A percentile compares a stretch with the other conserved stretches of the same genome.
These are phyloP conservation scores for Globisporangium yorkense DNA, from an alignment of 352 stramenopile species.

Conservation along the genomic window DNA sequence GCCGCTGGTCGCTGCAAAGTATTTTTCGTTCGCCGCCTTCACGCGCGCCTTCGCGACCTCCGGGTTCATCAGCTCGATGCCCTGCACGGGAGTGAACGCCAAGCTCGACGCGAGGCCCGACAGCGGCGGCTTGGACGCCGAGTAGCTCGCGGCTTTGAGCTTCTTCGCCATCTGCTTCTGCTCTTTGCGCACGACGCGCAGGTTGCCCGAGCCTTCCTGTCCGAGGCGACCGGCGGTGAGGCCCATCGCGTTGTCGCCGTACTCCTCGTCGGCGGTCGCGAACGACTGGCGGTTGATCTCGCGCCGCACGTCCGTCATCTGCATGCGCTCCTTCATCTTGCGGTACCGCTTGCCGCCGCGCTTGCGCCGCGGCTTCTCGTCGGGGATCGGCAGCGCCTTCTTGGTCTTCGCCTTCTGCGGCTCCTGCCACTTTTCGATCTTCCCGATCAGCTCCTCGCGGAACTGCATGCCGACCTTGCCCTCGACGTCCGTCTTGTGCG, in stretches of 20 bases:
- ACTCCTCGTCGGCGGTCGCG: constrained; percentile 91
- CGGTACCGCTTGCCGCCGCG: constrained; percentile 91
- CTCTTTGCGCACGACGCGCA: constrained; percentile 88
- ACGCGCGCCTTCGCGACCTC: constrained; percentile 91
- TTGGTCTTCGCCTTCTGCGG: constrained; percentile 95
- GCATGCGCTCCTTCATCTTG: constrained; percentile 96
- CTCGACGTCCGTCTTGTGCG: constrained; percentile 61
- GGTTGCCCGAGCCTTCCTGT: constrained; percentile 81
- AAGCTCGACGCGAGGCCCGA: constrained; percentile 93
- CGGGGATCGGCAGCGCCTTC: constrained; percentile 95
- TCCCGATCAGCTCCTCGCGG: constrained; percentile 86
- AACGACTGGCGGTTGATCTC: constrained; percentile 96
- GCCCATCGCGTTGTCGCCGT: constrained; percentile 98
- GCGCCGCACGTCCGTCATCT: constrained; percentile 97
- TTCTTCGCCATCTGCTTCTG: constrained; percentile 91
- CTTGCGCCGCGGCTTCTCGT: constrained; percentile 94
- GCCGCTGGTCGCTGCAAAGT: constrained; percentile 93
- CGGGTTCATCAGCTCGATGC: constrained; percentile 97
- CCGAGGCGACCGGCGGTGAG: constrained; percentile 91
- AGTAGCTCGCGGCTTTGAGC: constrained; percentile 87
- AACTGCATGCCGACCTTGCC: constrained; percentile 80
- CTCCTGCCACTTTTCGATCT: constrained; percentile 97
- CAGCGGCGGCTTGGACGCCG: constrained; percentile 42
- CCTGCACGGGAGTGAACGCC: constrained; percentile 96
- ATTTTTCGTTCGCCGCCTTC: constrained; percentile 95